Base-by-base conservation (phyloP, 2,329 filamentous ascomycete species). In the Diaporthe ampelina region DNA sequence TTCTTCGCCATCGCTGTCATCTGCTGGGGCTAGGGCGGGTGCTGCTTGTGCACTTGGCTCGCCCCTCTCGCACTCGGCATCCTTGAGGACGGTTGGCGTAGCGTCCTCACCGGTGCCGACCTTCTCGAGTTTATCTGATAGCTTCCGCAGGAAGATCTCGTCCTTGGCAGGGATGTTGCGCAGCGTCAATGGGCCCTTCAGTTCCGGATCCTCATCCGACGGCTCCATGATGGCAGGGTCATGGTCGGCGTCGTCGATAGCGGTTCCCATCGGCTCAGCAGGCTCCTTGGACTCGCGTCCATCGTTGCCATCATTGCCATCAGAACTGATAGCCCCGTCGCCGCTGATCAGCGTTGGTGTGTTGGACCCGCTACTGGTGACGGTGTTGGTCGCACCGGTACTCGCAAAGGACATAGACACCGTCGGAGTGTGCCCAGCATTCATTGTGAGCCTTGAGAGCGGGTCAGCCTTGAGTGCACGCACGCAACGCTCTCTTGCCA, bases 391-490 rank as follows among this genome's bases (percentile, higher is more conserved):
- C 21, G 79, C 81, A 15, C 81, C 83, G 2, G 86, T 86, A 17
- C 84, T 84, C 11, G 83, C 82, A 2, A 87, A 81, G 6, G 90
- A 90, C 15, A 91, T 82, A 0, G 89, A 90, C 79, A 91, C 90
- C 68, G 86, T 91, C 9, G 90, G 90, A 1, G 90, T 92, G 80
- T 92, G 90, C 1, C 90, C 90, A 26, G 90, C 90, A 79, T 92
- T 88, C 86, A 92, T 89, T 0, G 86, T 91, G 54, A 91, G 85
- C 58, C 90, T 85, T 65, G 83, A 84, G 57, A 84, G 83, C 77
- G 88, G 89, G 8, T 86, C 83, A 10, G 86, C 87, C 32, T 83
- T 84, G 48, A 90, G 82, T 6, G 84, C 70, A 2, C 48, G 58
- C 13, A 63, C 61, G 26, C 59, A 63, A 32, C 72, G 58, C 37